Percentiles rank a stretch among this genome's conserved stretches.
phyloP scores from a whole-genome alignment of 257 asterid genomes.

The Solanum sejunctum region DNA sequence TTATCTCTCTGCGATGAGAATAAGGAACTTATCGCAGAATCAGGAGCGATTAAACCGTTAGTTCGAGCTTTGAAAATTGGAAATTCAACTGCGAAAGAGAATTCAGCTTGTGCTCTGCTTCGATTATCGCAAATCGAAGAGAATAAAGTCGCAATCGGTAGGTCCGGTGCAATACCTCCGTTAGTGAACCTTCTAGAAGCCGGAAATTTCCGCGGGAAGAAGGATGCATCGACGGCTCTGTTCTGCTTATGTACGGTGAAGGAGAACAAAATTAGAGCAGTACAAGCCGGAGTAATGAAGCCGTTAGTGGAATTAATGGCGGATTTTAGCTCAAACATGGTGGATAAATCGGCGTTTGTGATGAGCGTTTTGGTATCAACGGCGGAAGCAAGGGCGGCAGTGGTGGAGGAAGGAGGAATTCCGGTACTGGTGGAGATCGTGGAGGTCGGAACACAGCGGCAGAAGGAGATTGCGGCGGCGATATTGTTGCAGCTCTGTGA shows the following conservation, averaged over 20 bases:
- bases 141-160: conserved; percentile 53
- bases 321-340: conserved; percentile 86
- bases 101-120: conserved; percentile 87
- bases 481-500: conserved; percentile 65
- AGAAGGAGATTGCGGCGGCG: conserved; percentile 84
- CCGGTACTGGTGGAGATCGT: conserved; percentile 95
- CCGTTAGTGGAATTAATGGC: conserved; percentile 88
- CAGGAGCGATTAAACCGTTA: conserved; percentile 78
- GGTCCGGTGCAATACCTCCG: conserved; percentile 72
- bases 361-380: conserved; percentile 47
- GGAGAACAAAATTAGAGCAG: conserved; percentile 76
- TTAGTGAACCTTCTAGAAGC: conserved; percentile 54
- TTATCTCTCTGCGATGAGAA: conserved; percentile 87
- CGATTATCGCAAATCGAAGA: conserved; percentile 62
- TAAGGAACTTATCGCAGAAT: conserved; percentile 48
- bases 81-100: conserved; percentile 56
- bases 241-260: conserved; percentile 67
- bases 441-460: conserved; percentile 88
- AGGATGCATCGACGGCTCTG: conserved; percentile 85
- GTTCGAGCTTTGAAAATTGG: conserved; percentile 52
- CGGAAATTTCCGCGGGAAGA: conserved; percentile 66
- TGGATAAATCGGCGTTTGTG: conserved; percentile 83
- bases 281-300: conserved; percentile 82
- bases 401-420: conserved; percentile 91
- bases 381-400: conserved; percentile 62